These are phyloP conservation scores for Microdochium trichocladiopsis DNA, from an alignment of 2,329 filamentous ascomycete species.

Conservation along the genomic window DNA sequence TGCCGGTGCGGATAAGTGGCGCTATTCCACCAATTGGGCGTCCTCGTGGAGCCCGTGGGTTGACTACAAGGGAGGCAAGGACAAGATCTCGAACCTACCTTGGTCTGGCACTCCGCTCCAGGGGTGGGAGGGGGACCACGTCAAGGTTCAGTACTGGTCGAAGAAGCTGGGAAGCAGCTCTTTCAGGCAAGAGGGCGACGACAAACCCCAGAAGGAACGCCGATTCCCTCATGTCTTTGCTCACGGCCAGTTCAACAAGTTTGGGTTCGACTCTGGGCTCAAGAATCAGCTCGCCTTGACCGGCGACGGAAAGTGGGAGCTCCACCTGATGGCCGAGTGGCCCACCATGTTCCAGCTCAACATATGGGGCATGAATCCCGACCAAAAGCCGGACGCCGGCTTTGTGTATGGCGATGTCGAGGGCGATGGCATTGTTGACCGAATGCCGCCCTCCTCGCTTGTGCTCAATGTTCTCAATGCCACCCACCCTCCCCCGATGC, in stretches of 20 bases:
- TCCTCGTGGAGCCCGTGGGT: conserved; percentile 51
- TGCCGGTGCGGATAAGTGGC: conserved; percentile 53
- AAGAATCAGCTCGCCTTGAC: conserved; percentile 42
- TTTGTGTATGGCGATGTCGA: conserved; percentile 56
- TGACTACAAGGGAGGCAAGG: background rate
- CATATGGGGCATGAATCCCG: conserved; percentile 59
- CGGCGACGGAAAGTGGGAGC: conserved; percentile 45
- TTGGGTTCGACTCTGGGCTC: conserved; percentile 55
- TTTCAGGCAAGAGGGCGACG: conserved; percentile 53
- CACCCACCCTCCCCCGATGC: conserved; percentile 43
- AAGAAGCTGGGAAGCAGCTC: conserved; percentile 49
- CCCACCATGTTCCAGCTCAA: conserved; percentile 56
- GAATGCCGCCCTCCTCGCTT: conserved; percentile 52
- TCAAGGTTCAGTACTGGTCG: conserved; percentile 58
- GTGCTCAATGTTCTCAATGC: conserved; percentile 51
- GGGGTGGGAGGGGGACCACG: conserved; percentile 53
- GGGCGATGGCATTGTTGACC: conserved; percentile 51
- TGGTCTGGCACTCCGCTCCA: conserved; percentile 54
- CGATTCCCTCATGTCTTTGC: conserved; percentile 54
- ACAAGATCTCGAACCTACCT: conserved; percentile 41
- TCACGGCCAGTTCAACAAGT: conserved; percentile 57
- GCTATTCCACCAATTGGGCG: conserved; percentile 58
- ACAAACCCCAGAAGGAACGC: conserved; percentile 31
- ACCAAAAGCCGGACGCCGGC: conserved; percentile 53
- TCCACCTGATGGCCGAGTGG: conserved; percentile 57